Base-by-base conservation (phyloP, 1,284 basidiomycete species). In the Volvariella surrecta region DNA sequence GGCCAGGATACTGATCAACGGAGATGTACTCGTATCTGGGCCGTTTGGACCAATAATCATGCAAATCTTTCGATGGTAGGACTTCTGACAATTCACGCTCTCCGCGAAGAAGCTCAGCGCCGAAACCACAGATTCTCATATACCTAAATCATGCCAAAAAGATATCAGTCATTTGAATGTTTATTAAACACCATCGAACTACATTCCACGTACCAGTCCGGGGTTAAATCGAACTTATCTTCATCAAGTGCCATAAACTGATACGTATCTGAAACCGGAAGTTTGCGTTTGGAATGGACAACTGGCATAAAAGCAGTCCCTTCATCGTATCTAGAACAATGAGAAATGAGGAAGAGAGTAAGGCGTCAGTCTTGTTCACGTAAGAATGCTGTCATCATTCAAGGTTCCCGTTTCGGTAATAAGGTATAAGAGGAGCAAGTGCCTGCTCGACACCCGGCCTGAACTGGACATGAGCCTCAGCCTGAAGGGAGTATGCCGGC, bases 261-360 rank as follows among this genome's bases (percentile, higher is more conserved):
- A 50, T 64, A 75, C 37, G 66, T 66, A 13, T 77, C 71, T 18
- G 72, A 73, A 41, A 68, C 63, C 13, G 84, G 84, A 1, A 85
- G 61, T 44, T 72, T 63, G 15, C 70, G 63, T 47, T 75, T 75
- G 46, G 71, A 64, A 39, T 74, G 59, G 1, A 85, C 74, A 17
- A 77, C 71, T 3, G 85, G 85, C 63, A 89, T 69, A 50, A 82
- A 75, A 2, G 77, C 82, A 0, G 84, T 88, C 21, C 85, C 85
- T 62, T 87, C 83, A 51, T 88, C 84, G 49, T 88, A 88, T 56
- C 82, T 84, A 49, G 3, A 44, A 19, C 40, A 37, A 28, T 6
- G 24, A 6, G 6, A 28, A 28, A 28, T 28, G 24, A 28, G 6
- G 6, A 28, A 11, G 11, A 28, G 11, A 6, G 6, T 11, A 28